Evolutionary conservation across 768 basidiomycete genomes (phyloP).

Genomic region (Saitozyma sp.): DNA sequence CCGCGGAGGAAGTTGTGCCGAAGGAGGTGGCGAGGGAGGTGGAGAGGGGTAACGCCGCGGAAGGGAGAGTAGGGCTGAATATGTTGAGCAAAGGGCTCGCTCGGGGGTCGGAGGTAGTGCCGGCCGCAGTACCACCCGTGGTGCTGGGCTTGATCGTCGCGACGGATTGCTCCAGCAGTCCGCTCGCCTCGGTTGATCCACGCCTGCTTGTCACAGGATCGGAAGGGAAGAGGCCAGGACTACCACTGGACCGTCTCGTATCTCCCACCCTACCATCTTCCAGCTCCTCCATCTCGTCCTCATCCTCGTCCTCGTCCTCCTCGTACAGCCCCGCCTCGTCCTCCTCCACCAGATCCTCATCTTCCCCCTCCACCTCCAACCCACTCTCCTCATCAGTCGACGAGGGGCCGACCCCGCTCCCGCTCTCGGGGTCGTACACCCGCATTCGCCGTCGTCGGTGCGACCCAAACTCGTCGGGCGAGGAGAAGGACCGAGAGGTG

Average conservation of each 20-base stretch:
- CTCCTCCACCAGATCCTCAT: conserved; percentile 21
- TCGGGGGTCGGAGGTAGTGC: no score
- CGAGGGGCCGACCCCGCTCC: neutral
- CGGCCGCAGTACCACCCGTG: no score
- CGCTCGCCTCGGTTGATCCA: neutral
- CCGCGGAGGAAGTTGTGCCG: no score
- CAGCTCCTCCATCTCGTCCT: conserved; percentile 20
- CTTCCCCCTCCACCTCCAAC: neutral
- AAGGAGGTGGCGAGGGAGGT: no score
- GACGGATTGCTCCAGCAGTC: conserved; percentile 11
- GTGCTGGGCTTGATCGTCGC: conserved; percentile 9
- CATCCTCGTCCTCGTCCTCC: conserved; percentile 14
- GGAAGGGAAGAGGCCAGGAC: neutral
- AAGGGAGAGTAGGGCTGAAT: no score
- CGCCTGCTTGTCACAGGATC: neutral
- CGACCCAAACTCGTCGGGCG: conserved; percentile 9
- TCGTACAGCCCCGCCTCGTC: conserved; percentile 16
- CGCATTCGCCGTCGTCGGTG: neutral
- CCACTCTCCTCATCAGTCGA: conserved; percentile 6
- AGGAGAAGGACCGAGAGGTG: conserved; percentile 16
- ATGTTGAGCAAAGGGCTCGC: neutral
- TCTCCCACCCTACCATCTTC: conserved; percentile 9
- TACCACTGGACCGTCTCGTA: conserved; percentile 14
- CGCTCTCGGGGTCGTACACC: conserved; percentile 2
- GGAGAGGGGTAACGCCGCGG: no score